Conservation (phyloP, 2,329 filamentous ascomycete genomes). For the Apiospora saccharicola region DNA sequence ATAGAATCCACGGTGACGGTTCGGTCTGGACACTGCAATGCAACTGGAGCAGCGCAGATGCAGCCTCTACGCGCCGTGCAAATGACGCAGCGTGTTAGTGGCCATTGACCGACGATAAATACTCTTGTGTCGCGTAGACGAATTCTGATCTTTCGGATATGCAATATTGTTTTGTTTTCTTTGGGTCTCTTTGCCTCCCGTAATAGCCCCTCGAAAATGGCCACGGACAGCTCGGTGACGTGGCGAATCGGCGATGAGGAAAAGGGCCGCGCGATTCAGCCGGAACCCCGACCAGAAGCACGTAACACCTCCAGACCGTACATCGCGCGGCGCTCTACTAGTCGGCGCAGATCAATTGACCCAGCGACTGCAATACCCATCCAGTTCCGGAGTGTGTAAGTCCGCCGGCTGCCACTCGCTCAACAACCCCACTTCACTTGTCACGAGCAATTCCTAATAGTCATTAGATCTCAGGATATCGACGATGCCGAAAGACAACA, state of each 20-base stretch:
- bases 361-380: too few species aligned
- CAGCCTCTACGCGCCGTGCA: background rate
- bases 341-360: too few species aligned
- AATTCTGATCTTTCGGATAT: background rate
- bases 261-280: background rate
- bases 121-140: background rate
- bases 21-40: background rate
- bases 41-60: background rate
- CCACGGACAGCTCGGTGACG: background rate
- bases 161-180: background rate
- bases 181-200: background rate
- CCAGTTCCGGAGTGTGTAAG: too few species aligned
- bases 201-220: background rate
- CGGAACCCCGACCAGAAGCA: background rate
- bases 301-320: background rate
- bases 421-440: fast-evolving
- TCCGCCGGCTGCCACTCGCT: background rate
- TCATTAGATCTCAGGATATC: constrained; percentile 2
- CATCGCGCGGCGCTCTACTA: too few species aligned
- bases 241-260: background rate
- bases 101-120: background rate
- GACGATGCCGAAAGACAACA: constrained; percentile 3
- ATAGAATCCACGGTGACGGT: background rate
- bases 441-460: too few species aligned
- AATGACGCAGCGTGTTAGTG: background rate